Base-by-base conservation (phyloP, 129 eudicot genomes). In the Ambrosia artemisiifolia region DNA sequence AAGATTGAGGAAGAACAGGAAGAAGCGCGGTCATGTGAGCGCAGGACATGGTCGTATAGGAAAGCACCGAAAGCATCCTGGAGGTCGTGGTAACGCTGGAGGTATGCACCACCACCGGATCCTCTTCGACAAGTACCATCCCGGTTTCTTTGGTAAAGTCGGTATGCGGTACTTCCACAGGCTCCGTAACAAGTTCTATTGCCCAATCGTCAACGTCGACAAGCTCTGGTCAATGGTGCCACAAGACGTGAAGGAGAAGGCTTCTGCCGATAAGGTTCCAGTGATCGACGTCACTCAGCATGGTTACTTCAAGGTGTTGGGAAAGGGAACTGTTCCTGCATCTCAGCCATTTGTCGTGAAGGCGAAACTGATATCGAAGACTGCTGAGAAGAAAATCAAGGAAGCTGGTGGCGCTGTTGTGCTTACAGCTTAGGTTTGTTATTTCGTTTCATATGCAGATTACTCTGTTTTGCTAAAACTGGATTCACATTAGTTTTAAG, bases 101-200 rank as follows among this genome's bases (percentile, higher is more conserved):
- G 88, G 92, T 1, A 75, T 87, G 89, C 92, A 87, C 83, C 92
- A 87, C 82, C 92, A 82, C 78, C 83, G 92, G 12, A 87, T 87
- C 82, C 83, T 87, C 11, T 87, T 87, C 82, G 89, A 87, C 87
- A 87, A 87, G 89, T 87, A 87, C 73, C 89, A 84, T 79, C 92
- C 92, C 0, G 92, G 92, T 6, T 87, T 84, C 78, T 87, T 87
- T 65, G 89, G 93, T 0, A 87, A 87, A 69, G 89, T 87, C 24
- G 92, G 92, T 76, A 87, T 84, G 92, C 33, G 92, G 28, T 87
- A 87, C 87, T 87, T 87, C 71, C 92, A 87, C 81, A 60, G 24
- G 59, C 89, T 87, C 53, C 81, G 87, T 16, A 87, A 87, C 85
- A 84, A 87, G 67, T 87, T 87, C 80, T 44, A 76, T 69, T 87